phyloP scores from a whole-genome alignment of 805 yeast genomes.

The Yamadazyma philogaea region DNA sequence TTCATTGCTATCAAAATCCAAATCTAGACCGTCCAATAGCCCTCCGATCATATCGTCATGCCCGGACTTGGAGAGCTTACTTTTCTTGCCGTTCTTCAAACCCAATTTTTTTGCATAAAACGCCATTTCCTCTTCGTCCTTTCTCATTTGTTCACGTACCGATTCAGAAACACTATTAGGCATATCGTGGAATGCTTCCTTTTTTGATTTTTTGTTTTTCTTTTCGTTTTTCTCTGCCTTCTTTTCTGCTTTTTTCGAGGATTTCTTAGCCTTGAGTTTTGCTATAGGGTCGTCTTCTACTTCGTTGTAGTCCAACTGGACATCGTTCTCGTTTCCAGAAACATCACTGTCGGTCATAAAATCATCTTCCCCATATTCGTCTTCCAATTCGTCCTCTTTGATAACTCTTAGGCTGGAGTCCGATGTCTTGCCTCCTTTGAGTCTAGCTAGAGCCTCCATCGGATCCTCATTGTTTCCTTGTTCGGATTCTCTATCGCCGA shows the following conservation, averaged over 20 bases:
- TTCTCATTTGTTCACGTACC: slow-evolving; percentile 47
- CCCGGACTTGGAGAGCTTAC: slow-evolving; percentile 45
- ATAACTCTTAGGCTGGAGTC: slow-evolving; percentile 18
- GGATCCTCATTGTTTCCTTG: slow-evolving; percentile 44
- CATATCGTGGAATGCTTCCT: slow-evolving; percentile 10
- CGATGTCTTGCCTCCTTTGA: slow-evolving; percentile 12
- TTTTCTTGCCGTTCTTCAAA: slow-evolving; percentile 50
- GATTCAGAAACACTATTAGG: slow-evolving; percentile 28
- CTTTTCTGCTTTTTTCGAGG: slow-evolving; percentile 11
- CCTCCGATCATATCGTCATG: slow-evolving; percentile 81
- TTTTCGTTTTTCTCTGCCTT: slow-evolving; percentile 15
- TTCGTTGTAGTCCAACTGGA: slow-evolving; percentile 8
- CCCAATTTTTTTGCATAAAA: slow-evolving; percentile 84
- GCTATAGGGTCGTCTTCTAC: slow-evolving; percentile 11
- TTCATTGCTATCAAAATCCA: slow-evolving; percentile 34
- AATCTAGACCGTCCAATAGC: slow-evolving; percentile 71
- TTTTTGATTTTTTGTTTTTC: slow-evolving; percentile 15
- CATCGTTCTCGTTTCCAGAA: slow-evolving; percentile 7
- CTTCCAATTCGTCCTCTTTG: slow-evolving; percentile 36
- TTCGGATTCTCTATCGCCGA: slow-evolving; percentile 26
- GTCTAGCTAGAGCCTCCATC: slow-evolving; percentile 19
- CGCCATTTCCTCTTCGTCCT: slow-evolving; percentile 75
- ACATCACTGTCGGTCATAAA: background rate
- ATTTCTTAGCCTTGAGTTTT: slow-evolving; percentile 17
- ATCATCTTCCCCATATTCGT: slow-evolving; percentile 11